phyloP scores from a whole-genome alignment of 176 grass and related monocot species.

The Avena eriantha region DNA sequence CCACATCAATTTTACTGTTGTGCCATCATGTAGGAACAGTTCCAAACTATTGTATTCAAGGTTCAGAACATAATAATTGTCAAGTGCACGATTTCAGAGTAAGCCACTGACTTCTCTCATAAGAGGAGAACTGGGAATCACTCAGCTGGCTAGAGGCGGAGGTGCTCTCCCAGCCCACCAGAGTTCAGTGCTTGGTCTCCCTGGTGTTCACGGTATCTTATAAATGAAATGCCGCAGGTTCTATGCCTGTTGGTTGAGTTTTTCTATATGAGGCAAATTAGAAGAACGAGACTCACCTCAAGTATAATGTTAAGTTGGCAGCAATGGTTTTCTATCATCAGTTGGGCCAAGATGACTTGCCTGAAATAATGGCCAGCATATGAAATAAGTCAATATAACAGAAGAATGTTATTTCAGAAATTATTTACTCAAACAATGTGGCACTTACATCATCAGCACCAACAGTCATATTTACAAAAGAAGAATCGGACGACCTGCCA shows the following conservation, averaged over 20 bases:
- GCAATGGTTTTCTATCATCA: constrained; percentile 86
- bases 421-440: constrained; percentile 28
- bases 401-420: constrained; percentile 20
- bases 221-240: neutral
- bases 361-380: constrained; percentile 54
- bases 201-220: neutral
- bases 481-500: constrained; percentile 75
- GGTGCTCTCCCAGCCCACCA: neutral
- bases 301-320: constrained; percentile 72
- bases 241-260: neutral
- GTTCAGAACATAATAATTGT: constrained; percentile 9
- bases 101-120: neutral
- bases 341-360: constrained; percentile 52
- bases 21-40: neutral
- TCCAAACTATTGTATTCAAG: neutral
- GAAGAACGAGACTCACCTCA: constrained; percentile 46
- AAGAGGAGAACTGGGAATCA: neutral
- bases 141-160: neutral
- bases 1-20: neutral
- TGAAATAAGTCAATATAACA: constrained; percentile 30
- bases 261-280: neutral
- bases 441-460: constrained; percentile 81
- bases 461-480: constrained; percentile 96
- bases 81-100: constrained; percentile 22
- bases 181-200: neutral